phyloP scores from a whole-genome alignment of 352 stramenopile genomes.

The Globisporangium solare region DNA sequence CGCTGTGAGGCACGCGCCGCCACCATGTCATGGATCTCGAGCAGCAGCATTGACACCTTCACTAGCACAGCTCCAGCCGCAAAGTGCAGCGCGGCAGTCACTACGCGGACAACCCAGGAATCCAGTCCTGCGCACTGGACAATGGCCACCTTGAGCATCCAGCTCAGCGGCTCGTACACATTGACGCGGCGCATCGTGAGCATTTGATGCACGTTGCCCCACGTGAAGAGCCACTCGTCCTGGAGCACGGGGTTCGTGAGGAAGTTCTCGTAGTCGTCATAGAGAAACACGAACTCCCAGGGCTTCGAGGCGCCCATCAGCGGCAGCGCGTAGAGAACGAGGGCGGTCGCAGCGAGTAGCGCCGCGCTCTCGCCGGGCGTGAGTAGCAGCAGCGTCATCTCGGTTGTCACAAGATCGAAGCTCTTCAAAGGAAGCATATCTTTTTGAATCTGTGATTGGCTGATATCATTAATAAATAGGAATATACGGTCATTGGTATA shows the following conservation, averaged over 20 bases:
- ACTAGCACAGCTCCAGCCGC: conserved; percentile 23
- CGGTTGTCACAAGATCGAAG: background rate
- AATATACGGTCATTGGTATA: too few species aligned
- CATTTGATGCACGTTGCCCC: conserved; percentile 34
- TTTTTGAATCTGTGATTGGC: background rate
- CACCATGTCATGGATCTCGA: conserved; percentile 17
- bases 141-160: conserved; percentile 54
- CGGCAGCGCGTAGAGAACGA: background rate
- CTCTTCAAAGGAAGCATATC: background rate
- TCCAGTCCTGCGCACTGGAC: conserved; percentile 28
- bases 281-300: conserved; percentile 50
- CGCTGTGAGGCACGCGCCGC: too few species aligned
- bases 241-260: conserved; percentile 43
- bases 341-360: background rate
- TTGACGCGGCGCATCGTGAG: conserved; percentile 52
- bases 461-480: background rate
- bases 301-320: background rate
- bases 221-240: conserved; percentile 18
- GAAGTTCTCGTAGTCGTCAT: conserved; percentile 64
- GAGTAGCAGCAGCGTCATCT: background rate
- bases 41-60: conserved; percentile 17
- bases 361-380: conserved; percentile 1
- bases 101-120: conserved; percentile 34
- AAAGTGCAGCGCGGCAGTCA: conserved; percentile 39
- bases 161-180: conserved; percentile 64